Base-by-base conservation (phyloP, 129 eudicot genomes). In the Logfia minima region DNA sequence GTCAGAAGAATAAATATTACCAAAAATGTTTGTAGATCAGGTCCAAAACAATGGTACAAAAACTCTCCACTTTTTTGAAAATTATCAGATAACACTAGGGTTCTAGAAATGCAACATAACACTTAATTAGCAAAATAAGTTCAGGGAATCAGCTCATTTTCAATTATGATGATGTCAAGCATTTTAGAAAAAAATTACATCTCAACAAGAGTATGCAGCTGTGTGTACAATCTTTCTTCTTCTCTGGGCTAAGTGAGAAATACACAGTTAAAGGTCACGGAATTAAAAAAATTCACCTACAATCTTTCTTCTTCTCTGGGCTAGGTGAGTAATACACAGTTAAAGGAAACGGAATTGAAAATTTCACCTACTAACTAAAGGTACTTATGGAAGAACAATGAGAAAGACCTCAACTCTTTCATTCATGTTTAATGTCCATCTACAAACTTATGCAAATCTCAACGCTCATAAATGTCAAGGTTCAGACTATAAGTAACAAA, bases 81-180 rank as follows among this genome's bases (percentile, higher is more conserved):
- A 28, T 77, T 68, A 60, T 37, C 22, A 68, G 3, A 24, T 58
- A 39, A 19, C 70, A 26, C 32, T 28, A 67, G 22, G 21, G 56
- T 66, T 52, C 39, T 34, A 48, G 80, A 53, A 48, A 29, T 51
- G 53, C 48, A 64, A 76, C 37, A 53, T 35, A 45, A 59, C 31
- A 41, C 70, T 26, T 35, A 37, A 59, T 58, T 60, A 39, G 70
- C 32, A 6, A 70, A 77, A 35, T 0, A 58, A 41, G 61, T 78
- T 37, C 48, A n/a, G 59, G 11, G 59, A 8, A 56, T 58, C 32
- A n/a, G 66, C 21, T 59, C 10, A 59, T 41, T 59, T 68, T 37
- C 67, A n/a, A 58, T 70, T 68, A 68, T 51, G 48, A 76, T 22
- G 37, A 64, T 64, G 52, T 66, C 80, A 65, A 32, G 56, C 56